Conservation (phyloP, 257 asterid species). For the Salvia splendens region DNA sequence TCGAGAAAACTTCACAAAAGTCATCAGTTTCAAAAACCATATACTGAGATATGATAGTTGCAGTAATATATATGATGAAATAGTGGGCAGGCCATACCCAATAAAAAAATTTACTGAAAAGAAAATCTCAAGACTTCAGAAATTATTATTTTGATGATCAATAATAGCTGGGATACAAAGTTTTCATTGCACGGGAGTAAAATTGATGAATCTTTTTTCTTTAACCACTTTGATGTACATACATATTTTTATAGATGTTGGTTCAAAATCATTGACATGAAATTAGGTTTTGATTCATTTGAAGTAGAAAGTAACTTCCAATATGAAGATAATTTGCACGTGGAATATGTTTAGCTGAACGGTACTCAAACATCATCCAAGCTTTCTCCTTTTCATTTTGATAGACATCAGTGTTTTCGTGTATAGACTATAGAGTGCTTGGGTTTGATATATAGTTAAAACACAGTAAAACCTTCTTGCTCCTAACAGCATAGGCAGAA, state of each 20-base stretch:
- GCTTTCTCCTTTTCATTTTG: neutral
- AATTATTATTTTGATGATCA: no score
- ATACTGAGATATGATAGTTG: neutral
- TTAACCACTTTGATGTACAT: no score
- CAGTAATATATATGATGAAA: neutral
- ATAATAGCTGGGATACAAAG: no score
- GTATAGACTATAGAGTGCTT: neutral
- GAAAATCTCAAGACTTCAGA: no score
- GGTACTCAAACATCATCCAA: neutral
- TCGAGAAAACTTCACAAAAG: neutral
- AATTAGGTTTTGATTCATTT: neutral
- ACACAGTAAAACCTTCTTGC: neutral
- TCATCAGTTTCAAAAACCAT: conserved; percentile 1
- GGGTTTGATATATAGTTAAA: neutral
- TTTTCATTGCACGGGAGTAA: no score
- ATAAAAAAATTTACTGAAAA: no score
- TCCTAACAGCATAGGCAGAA: neutral
- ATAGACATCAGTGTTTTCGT: neutral
- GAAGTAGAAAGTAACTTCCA: neutral
- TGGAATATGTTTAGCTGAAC: neutral
- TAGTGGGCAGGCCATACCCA: no score
- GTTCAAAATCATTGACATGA: conserved; percentile 4
- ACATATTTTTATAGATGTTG: neutral
- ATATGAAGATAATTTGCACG: neutral
- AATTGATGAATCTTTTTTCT: no score